These are phyloP conservation scores for Lichenothelia convexa DNA, from an alignment of 495 filamentous ascomycete species.

Conservation along the genomic window DNA sequence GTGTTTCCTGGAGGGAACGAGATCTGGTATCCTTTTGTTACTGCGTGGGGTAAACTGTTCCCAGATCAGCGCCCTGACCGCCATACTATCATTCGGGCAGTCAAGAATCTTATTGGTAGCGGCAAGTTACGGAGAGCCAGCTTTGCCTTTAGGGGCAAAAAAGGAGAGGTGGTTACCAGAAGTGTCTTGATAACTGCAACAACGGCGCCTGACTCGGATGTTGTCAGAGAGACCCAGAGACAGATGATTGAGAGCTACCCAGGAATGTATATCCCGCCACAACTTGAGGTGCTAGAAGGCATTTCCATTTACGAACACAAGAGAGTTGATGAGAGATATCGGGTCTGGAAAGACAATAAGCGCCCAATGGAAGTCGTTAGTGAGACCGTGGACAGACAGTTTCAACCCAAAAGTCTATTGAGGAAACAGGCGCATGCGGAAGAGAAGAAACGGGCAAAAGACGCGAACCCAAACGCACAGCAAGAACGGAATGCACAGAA, in stretches of 20 bases:
- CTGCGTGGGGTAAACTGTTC: constrained; percentile 35
- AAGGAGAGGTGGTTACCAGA: constrained; percentile 36
- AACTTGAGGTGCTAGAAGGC: too few species aligned
- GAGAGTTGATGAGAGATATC: too few species aligned
- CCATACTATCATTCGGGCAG: constrained; percentile 30
- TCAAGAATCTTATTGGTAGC: constrained; percentile 42
- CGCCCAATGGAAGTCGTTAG: neutral
- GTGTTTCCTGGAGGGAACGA: constrained; percentile 36
- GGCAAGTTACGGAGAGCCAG: constrained; percentile 39
- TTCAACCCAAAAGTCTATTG: neutral
- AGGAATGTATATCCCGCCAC: constrained; percentile 23
- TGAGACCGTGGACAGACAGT: neutral
- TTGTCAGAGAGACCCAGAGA: constrained; percentile 33
- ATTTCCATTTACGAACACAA: too few species aligned
- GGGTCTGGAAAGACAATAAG: too few species aligned
- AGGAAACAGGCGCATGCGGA: neutral
- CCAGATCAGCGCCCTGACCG: constrained; percentile 30
- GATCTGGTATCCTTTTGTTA: constrained; percentile 51
- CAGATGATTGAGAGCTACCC: constrained; percentile 31
- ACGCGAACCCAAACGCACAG: neutral
- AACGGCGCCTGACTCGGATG: constrained; percentile 29
- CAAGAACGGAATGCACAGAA: neutral
- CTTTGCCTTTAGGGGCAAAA: constrained; percentile 40
- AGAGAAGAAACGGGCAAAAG: neutral
- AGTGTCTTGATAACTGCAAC: constrained; percentile 32